Base-by-base conservation (phyloP, 306 rosid species). In the Morella rubra region DNA sequence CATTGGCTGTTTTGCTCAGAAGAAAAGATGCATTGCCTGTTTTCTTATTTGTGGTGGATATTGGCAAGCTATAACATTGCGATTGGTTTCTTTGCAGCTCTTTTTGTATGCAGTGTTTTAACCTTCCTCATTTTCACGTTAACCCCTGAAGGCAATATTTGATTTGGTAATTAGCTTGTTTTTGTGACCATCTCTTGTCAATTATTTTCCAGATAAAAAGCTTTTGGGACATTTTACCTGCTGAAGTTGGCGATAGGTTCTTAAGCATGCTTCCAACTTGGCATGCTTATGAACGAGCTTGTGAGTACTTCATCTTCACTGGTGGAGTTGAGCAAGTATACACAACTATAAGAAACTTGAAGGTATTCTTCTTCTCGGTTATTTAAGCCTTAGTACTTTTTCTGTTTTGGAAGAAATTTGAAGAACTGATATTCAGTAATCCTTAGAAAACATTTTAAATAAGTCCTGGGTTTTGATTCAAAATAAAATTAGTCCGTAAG, bases 201-300 rank as follows among this genome's bases (percentile, higher is more conserved):
- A 75, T 59, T 40, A 20, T 77, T 83, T 86, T 76, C 46, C 75
- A 92, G 98, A 82, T 95, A 67, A 88, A 84, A 52, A 93, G 84
- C 83, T 79, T 95, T 54, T 80, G 91, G 84, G 93, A 90, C 69
- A 6, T 87, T 79, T 96, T 92, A 52, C 97, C 97, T 73, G 89
- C 92, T 79, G 81, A 82, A 85, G 75, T 58, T 69, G 97, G 97
- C 76, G 97, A 95, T 87, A 90, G 89, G 87, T 88, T 92, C 85
- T 83, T 95, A 84, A 92, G 92, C 81, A 90, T 95, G 92, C 86
- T 95, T 83, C 97, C 98, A 73, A 86, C 98, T 54, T 95, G 98
- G 98, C 98, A 95, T 79, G 97, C 97, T 10, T 95, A 95, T 65
- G 98, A 95, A 84, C 89, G 98, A 72, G 96, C 97, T 77, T 61